Evolutionary conservation across 73 alveolate genomes (phyloP), one percentile per base, ranked within the genome.

Genomic region (Blepharisma japonicum): DNA sequence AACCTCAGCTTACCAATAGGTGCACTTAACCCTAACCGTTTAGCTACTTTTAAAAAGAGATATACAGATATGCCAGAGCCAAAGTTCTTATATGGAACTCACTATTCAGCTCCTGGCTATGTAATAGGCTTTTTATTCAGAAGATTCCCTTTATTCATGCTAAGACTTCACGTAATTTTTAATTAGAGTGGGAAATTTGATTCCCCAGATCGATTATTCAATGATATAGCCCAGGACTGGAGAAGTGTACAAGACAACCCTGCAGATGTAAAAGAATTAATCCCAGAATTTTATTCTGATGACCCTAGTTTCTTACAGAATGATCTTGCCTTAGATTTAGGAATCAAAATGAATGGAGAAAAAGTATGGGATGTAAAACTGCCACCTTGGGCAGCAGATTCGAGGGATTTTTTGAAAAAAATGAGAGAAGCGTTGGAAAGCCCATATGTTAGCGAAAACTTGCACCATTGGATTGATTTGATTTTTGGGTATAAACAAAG

Each of bases 81-180:
- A 20, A 94, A 95, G 83, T 98, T 96, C 86, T 89, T 98, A 45
- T 98, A 98, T 86, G 99, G 99, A 45, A 96, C 99, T 0, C 99
- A 96, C 87, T 98, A 98, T 86, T 94, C 99, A 45, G 94, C 99
- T 20, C 99, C 99, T 6, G 98, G 99, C 0, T 96, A 96, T 84
- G 99, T 95, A 0, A 96, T 96, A n/a, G 98, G 99, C 5, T 96
- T 92, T 84, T 82, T 95, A 55, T 96, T 96, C 21, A 82, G 99
- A 80, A 54, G 87, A 45, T 76, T 85, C 48, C 99, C 99, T 5
- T 84, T 89, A 77, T 94, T 92, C 90, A 96, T 96, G 99, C 82
- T 96, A 0, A 96, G 94, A 71, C 90, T 96, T 79, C 90, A 96
- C 85, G 90, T 51, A 51, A 51, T 14, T 14, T 18, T 1, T 51